Evolutionary conservation across 371 early-diverging fungal genomes (phyloP), one percentile per base, ranked within the genome.

Genomic region (Mucor plumbeus): DNA sequence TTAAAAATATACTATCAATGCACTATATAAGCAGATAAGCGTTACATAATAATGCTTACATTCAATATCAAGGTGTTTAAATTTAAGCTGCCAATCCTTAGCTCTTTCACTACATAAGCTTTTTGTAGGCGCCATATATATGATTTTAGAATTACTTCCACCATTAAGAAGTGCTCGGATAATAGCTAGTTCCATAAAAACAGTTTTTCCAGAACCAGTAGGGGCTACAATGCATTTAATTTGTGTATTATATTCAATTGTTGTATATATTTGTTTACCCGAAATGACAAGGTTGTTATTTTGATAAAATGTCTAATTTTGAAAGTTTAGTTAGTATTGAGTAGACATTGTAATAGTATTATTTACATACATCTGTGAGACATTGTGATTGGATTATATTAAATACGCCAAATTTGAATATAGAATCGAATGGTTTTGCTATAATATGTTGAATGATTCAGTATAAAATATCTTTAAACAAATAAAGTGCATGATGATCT

Each of bases 121-220:
- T 76, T 93, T 94, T 59, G 92, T 94, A 1, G 97, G 95, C 1
- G 93, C 95, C 74, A 97, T 86, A 70, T 97, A 97, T 9, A 95
- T 82, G 15, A 91, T 79, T 68, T 90, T 91, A 9, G 77, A 69
- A 7, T 65, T 58, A 1, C 38, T 48, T 1, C 62, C 66, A 7
- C 43, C n/a, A 7, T 65, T 67, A 17, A 70, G 61, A 4, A 91
- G 35, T 57, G 84, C 55, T 34, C 87, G 76, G 13, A 92, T 57
- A 38, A 95, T 90, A 3, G 91, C 88, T 14, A 95, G 63, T 62
- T 94, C 88, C 73, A 92, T 83, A 21, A 94, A 62, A 19, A 81
- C 88, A 1, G 95, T 94, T 70, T 96, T 95, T 35, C 95, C 97
- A 8, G 92, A 84, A 4, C 97, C 95, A 15, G 95, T 95, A 1